Evolutionary conservation across 148 eudicot genomes (phyloP).

Genomic region (Chenopodium quinoa): DNA sequence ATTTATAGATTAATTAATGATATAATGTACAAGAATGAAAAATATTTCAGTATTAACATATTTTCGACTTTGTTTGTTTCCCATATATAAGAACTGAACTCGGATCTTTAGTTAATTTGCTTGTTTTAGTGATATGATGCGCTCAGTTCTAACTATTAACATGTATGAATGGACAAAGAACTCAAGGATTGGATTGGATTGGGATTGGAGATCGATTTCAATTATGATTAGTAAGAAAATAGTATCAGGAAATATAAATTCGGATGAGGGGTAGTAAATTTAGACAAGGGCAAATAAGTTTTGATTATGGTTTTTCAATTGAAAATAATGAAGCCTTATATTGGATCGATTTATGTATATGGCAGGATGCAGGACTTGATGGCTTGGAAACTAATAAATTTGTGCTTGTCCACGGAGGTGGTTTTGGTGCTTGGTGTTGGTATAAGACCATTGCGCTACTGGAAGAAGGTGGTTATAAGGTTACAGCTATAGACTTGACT

Average conservation of each 20-base stretch:
- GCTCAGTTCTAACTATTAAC: background rate
- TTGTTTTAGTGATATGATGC: background rate
- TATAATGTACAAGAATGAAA: too few species aligned
- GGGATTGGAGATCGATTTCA: too few species aligned
- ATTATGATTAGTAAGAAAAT: too few species aligned
- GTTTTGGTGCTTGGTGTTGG: conserved; percentile 99
- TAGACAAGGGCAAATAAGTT: too few species aligned
- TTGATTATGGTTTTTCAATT: too few species aligned
- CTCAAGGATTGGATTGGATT: too few species aligned
- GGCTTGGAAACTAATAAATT: conserved; percentile 62
- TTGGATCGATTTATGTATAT: conserved; percentile 8
- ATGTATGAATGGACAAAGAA: background rate
- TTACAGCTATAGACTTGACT: conserved; percentile 81
- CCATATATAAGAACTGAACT: too few species aligned
- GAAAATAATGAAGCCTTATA: background rate
- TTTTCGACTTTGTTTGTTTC: background rate
- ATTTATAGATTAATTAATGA: too few species aligned
- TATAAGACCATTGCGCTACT: conserved; percentile 87
- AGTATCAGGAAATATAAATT: too few species aligned
- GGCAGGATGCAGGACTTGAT: conserved; percentile 61
- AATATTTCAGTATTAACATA: background rate
- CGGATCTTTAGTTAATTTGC: background rate
- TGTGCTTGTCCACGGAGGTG: conserved; percentile 96
- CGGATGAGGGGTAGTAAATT: too few species aligned
- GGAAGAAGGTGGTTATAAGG: conserved; percentile 76